Conservation (phyloP, 495 filamentous ascomycete genomes). For the Lophiotrema nucula region DNA sequence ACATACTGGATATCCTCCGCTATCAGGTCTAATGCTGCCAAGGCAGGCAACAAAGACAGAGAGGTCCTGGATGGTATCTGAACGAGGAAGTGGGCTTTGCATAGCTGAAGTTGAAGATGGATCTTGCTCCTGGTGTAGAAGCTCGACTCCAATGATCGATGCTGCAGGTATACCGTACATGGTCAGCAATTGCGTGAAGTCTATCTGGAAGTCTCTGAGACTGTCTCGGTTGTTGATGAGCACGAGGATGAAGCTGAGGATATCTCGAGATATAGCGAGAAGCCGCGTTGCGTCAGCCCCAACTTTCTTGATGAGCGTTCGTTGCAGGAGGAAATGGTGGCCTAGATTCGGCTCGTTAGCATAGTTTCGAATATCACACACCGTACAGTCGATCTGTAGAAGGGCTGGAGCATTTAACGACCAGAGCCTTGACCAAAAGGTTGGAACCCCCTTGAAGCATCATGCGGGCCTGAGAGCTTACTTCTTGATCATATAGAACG, state of each 20-base stretch:
- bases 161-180: conserved; percentile 54
- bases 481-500: no score
- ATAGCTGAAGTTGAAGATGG: conserved; percentile 24
- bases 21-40: conserved; percentile 54
- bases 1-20: conserved; percentile 56
- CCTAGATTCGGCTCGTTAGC: no score
- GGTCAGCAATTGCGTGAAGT: conserved; percentile 54
- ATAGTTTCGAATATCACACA: no score
- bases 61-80: conserved; percentile 62
- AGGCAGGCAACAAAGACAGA: conserved; percentile 62
- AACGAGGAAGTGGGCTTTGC: conserved; percentile 50
- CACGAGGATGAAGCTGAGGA: conserved; percentile 49
- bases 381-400: no score
- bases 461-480: no score
- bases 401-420: no score
- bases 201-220: conserved; percentile 50
- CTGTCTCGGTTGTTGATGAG: conserved; percentile 51
- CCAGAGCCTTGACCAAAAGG: no score
- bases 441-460: no score
- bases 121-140: conserved; percentile 56
- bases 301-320: conserved; percentile 54
- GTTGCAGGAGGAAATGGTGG: conserved; percentile 59
- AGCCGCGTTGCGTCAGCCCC: conserved; percentile 51
- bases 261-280: conserved; percentile 53
- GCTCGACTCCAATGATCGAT: conserved; percentile 60